Conservation (phyloP, 352 stramenopile genomes). For the Nothophytophthora sp. region DNA sequence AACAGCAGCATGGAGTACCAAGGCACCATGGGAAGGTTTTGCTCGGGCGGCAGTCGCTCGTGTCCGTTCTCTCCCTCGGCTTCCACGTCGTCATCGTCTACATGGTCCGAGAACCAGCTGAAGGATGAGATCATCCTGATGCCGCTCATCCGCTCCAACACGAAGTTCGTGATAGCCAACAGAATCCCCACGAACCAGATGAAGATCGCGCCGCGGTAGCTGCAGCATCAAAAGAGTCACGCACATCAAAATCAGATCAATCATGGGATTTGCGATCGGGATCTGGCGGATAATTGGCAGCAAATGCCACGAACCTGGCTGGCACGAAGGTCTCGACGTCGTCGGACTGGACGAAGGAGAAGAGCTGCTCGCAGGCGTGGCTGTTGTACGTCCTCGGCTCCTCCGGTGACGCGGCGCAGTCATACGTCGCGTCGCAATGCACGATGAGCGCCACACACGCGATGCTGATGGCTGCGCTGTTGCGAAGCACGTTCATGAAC, state of each 20-base stretch:
- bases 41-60: constrained; percentile 66
- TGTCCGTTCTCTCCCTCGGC: constrained; percentile 46
- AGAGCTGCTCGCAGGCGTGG: constrained; percentile 80
- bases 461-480: constrained; percentile 82
- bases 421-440: constrained; percentile 72
- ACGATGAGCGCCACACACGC: constrained; percentile 83
- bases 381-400: constrained; percentile 68
- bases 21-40: constrained; percentile 90
- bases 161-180: constrained; percentile 84
- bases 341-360: constrained; percentile 60
- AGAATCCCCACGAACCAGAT: constrained; percentile 84
- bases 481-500: constrained; percentile 80
- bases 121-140: constrained; percentile 79
- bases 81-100: constrained; percentile 53
- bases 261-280: background rate
- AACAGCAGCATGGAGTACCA: constrained; percentile 96
- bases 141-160: constrained; percentile 78
- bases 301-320: constrained; percentile 44
- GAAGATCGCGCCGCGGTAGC: constrained; percentile 78
- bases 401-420: constrained; percentile 29
- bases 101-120: constrained; percentile 59
- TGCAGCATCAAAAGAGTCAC: constrained; percentile 11
- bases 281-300: background rate
- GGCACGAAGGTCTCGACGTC: constrained; percentile 57
- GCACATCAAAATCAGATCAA: background rate